A percentile compares a stretch with the other conserved stretches of the same genome.
Conservation (phyloP, 2,329 filamentous ascomycete genomes). For the Aspergillus sp. region DNA sequence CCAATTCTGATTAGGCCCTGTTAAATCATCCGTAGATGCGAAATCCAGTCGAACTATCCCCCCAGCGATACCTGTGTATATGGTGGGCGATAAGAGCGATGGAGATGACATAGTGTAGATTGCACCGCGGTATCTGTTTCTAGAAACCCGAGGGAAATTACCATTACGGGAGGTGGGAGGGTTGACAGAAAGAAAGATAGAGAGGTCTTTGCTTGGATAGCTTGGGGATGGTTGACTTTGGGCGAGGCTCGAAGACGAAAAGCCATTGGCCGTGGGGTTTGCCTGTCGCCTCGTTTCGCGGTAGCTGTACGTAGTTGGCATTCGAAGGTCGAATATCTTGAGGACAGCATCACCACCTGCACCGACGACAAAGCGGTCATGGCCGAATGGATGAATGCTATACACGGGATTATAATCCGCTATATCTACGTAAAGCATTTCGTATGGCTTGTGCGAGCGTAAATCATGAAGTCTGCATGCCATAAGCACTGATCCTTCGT, state of each 20-base stretch:
- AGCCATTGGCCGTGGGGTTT: neutral
- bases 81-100: slow-evolving; percentile 44
- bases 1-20: slow-evolving; percentile 31
- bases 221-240: neutral
- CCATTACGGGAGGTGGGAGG: slow-evolving; percentile 15
- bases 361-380: slow-evolving; percentile 58
- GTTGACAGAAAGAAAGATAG: slow-evolving; percentile 42
- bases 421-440: slow-evolving; percentile 53
- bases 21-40: slow-evolving; percentile 44
- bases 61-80: slow-evolving; percentile 47
- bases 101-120: slow-evolving; percentile 48
- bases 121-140: slow-evolving; percentile 40
- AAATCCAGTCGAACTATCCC: slow-evolving; percentile 46
- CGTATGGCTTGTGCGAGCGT: slow-evolving; percentile 50
- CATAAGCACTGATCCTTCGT: neutral
- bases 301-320: slow-evolving; percentile 40
- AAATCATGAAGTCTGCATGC: slow-evolving; percentile 57
- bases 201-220: slow-evolving; percentile 36
- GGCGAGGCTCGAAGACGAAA: neutral
- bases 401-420: slow-evolving; percentile 61
- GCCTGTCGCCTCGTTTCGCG: slow-evolving; percentile 23
- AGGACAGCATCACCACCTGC: slow-evolving; percentile 57
- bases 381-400: slow-evolving; percentile 56
- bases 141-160: slow-evolving; percentile 9
- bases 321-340: slow-evolving; percentile 63